Base-by-base conservation (phyloP, 352 stramenopile species). In the Pythium apleroticum region DNA sequence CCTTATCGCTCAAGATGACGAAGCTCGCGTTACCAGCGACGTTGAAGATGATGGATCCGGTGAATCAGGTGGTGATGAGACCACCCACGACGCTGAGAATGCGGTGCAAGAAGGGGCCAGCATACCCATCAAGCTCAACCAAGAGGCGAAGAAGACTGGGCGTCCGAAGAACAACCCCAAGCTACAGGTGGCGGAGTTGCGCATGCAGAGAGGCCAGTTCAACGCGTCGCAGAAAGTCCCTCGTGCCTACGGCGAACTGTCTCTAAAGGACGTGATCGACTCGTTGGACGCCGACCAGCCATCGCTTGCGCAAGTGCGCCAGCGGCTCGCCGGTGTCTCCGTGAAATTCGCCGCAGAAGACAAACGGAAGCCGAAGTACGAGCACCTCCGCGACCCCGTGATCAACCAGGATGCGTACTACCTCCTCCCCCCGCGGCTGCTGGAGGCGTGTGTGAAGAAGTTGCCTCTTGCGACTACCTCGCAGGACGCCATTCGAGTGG, bases 351-450 rank as follows among this genome's bases (percentile, higher is more conserved):
- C 39, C 4, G 6, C 39, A 52, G 9, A 52, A 25, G 46, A 28
- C 24, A 52, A 31, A 28, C 46, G 46, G n/a, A 52, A 52, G 24
- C 46, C 46, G 4, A 52, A 52, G 46, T 52, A 31, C 22, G 46
- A 52, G 24, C 3, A 17, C 2, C n/a, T 31, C n/a, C 15, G 22
- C n/a, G 22, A 52, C 24, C 46, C 46, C 3, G 46, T 52, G 3
- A 25, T 52, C n/a, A 52, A 52, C 46, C 9, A 31, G n/a, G 24
- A 52, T 27, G 46, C 46, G n/a, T 52, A 28, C 46, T 52, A 52
- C 46, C 5, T 52, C 12, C 46, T 52, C 46, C 46, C 3, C 9
- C 5, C n/a, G 14, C n/a, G 24, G 46, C 46, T 52, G 7, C 46
- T 52, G 4, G n/a, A 22, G 4, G 46, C 46, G 39, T 46, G 39